Conservation (phyloP, 345 rosid species). For the Turnera subulata region DNA sequence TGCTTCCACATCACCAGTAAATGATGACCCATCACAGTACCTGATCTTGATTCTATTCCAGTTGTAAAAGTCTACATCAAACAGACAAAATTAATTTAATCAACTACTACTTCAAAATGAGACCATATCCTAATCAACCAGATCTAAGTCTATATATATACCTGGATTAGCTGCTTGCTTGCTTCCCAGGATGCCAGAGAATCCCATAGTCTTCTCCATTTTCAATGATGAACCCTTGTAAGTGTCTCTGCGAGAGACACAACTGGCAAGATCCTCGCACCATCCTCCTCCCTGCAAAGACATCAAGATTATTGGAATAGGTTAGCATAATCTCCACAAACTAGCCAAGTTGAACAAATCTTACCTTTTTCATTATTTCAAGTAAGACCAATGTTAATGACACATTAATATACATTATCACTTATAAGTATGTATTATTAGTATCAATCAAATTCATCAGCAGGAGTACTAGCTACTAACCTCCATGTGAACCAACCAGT, state of each 20-base stretch:
- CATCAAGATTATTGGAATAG: not conserved
- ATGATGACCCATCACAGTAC: slow-evolving; percentile 93
- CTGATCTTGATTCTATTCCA: slow-evolving; percentile 89
- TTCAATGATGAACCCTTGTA: slow-evolving; percentile 73
- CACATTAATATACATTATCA: not conserved
- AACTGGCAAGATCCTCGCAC: slow-evolving; percentile 67
- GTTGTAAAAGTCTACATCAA: slow-evolving; percentile 64
- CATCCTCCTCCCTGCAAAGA: slow-evolving; percentile 86
- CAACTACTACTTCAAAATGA: not conserved
- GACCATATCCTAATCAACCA: too few species aligned
- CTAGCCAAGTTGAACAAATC: not conserved
- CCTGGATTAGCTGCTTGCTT: slow-evolving; percentile 71
- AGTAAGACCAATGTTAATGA: too few species aligned
- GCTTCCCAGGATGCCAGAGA: slow-evolving; percentile 82
- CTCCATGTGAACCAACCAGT: slow-evolving; percentile 86
- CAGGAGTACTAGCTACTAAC: slow-evolving; percentile 46
- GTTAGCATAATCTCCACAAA: not conserved
- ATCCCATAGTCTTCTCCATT: slow-evolving; percentile 62
- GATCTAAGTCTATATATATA: slow-evolving; percentile 12
- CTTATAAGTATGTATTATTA: not conserved
- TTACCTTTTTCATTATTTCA: too few species aligned
- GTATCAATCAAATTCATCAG: not conserved
- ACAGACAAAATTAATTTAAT: slow-evolving; percentile 1
- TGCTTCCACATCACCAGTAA: slow-evolving; percentile 78
- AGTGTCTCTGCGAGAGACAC: slow-evolving; percentile 58